A percentile compares a stretch with the other conserved stretches of the same genome.
phyloP scores from a whole-genome alignment of 2,329 filamentous ascomycete genomes.

The Trichoderma breve region DNA sequence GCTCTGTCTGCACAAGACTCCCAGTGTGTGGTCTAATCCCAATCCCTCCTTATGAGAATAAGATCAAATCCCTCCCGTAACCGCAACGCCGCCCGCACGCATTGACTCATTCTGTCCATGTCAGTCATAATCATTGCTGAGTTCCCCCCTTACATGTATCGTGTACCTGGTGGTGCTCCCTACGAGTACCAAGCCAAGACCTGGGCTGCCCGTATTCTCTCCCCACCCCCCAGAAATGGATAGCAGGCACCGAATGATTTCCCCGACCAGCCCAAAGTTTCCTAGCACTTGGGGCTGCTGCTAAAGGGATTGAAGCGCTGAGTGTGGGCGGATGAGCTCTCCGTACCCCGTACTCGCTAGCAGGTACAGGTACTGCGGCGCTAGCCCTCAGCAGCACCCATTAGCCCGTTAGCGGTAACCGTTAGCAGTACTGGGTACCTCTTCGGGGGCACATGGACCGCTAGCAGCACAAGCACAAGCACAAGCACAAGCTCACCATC shows the following conservation, averaged over 20 bases:
- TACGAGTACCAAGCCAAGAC: neutral
- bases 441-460: neutral
- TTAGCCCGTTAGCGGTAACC: neutral
- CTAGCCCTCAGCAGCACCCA: neutral
- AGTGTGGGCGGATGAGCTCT: neutral
- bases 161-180: neutral
- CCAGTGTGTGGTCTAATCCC: neutral
- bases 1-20: neutral
- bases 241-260: neutral
- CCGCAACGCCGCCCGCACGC: neutral
- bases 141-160: neutral
- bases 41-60: neutral
- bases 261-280: neutral
- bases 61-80: neutral
- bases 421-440: neutral
- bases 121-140: neutral
- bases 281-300: neutral
- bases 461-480: neutral
- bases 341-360: slow-evolving; percentile 4
- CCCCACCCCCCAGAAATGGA: neutral
- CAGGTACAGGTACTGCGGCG: neutral
- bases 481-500: neutral
- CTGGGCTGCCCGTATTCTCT: neutral
- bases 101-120: neutral
- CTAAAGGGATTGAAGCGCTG: neutral